Base-by-base conservation (phyloP, 2,329 filamentous ascomycete species). In the Colletotrichum spinosum region DNA sequence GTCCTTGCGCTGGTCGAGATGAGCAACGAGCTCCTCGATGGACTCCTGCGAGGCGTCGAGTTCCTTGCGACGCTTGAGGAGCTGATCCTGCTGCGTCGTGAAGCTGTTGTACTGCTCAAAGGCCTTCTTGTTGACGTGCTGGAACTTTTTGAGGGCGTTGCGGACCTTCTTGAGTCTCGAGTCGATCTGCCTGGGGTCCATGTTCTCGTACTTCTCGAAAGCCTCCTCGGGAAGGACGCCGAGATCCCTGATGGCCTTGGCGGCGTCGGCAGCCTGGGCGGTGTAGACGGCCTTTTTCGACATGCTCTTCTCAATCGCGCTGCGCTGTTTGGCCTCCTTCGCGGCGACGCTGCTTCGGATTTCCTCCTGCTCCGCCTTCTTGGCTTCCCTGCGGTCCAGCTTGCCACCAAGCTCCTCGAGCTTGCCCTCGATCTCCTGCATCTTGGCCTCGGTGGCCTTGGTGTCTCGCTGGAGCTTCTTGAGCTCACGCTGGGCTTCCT, bases 51-150 rank as follows among this genome's bases (percentile, higher is more conserved):
- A 95, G 12, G 89, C 90, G 72, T 97, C 93, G 10, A 99, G 88
- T 76, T 98, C 96, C 71, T 90, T 88, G 54, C 95, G 89, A 70
- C 96, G 91, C 73, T 92, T 91, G 54, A 92, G 92, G 15, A 99
- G 84, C 25, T 91, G 91, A 68, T 97, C 94, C 62, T 97, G 91
- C 78, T 97, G 93, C 55, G 90, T 92, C 8, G 95, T 97, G 77
- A 98, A 99, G 80, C 90, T 97, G 81, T 95, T 97, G 82, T 98
- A 99, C 77, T 99, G 96, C 79, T 99, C 97, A 75, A 98, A 97
- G 0, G 96, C 96, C 81, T 99, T 98, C 82, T 98, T 99, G 86
- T 99, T 99, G 80, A 99, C 94, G 73, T 97, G 93, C 60, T 94
- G 93, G 81, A 96, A 98, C 76, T 97, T 97, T 81, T 98, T 98